phyloP scores from a whole-genome alignment of 441 rosid genomes.

The Jatropha multifida region DNA sequence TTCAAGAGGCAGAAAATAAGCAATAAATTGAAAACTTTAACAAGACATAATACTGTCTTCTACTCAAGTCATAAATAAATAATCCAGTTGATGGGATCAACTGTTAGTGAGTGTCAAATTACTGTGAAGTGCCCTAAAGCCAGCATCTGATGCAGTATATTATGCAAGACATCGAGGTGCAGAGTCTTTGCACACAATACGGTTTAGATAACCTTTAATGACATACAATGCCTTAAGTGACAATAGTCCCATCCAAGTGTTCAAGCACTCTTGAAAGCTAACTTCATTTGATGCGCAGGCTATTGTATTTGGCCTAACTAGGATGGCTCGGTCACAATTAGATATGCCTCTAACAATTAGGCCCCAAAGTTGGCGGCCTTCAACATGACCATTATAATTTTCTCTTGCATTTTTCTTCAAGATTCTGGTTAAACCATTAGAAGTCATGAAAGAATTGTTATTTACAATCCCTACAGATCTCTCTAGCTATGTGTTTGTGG shows the following conservation, averaged over 20 bases:
- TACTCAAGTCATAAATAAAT: not conserved
- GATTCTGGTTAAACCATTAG: not conserved
- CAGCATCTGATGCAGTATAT: not conserved
- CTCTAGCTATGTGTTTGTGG: not conserved
- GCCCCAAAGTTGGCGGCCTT: not conserved
- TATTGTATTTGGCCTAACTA: not conserved
- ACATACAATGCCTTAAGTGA: not conserved
- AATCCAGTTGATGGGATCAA: not conserved
- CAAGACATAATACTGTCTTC: not conserved
- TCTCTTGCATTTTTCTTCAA: not conserved
- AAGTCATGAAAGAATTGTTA: not conserved
- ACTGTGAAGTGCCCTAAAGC: not conserved
- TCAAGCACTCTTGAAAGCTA: not conserved
- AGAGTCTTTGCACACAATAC: not conserved
- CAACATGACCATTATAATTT: not conserved
- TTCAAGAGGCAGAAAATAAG: not conserved
- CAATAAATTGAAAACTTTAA: not conserved
- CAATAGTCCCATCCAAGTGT: not conserved
- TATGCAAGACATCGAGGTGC: not conserved
- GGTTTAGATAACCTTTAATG: not conserved
- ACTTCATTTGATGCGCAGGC: not conserved
- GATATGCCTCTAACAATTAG: not conserved
- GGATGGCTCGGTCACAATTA: not conserved
- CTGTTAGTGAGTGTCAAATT: not conserved
- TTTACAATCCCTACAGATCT: not conserved